Evolutionary conservation across 164 flowering plant genomes (phyloP), one percentile per base, ranked within the genome.

Genomic region (Vitis vinifera): DNA sequence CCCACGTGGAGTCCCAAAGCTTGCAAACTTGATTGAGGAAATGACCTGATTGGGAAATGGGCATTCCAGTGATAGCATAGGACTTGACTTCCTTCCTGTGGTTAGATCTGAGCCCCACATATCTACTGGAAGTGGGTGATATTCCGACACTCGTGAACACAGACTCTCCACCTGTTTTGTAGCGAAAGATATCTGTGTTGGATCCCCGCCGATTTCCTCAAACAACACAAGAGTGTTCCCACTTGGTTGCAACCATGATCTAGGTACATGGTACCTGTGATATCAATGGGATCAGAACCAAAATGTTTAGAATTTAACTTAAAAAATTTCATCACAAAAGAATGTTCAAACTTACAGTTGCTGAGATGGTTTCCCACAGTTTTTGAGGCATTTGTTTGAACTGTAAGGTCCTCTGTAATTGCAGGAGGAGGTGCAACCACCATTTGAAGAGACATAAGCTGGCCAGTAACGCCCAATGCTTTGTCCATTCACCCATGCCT

Each of bases 381-480:
- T 85, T 77, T 77, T 91, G 59, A 70, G 85, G 79, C 99, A 96
- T 83, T 93, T 96, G 72, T 63, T 68, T 66, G 92, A 55, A 63
- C 56, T 82, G 57, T 75, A 93, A 72, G 82, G 0, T 69, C 97
- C 97, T 79, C 79, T 85, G 83, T 92, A 93, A 68, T 86, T 72
- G 80, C 99, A 96, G 14, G 84, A 77, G 49, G 76, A 69, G 2
- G 83, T 67, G 79, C 99, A 93, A 59, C 92, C 94, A 66, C 73
- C 68, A 63, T 76, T 84, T 59, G 89, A 75, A 68, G 97, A 68
- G 16, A 64, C 65, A 65, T 81, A 63, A 30, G 87, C 70, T 52
- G 99, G 98, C 98, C 98, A 96, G 73, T 84, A 96, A 48, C 97
- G 95, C 50, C 99, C 99, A 58, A 93, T 92, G 89, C 98, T 91